Evolutionary conservation across 129 eudicot species (phyloP).

Genomic region (Heracleum sosnowskyi): DNA sequence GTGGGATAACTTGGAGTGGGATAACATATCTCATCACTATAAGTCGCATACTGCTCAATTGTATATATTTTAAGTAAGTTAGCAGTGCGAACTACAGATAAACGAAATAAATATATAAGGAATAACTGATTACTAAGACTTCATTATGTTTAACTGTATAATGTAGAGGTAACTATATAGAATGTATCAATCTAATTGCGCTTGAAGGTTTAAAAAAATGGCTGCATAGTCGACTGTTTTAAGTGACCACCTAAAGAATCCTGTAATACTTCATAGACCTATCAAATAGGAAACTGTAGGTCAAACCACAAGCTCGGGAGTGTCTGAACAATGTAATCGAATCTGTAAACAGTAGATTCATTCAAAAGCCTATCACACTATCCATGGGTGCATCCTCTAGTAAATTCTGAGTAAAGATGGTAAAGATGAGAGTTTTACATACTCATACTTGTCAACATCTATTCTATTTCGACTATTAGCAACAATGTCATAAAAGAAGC

Average conservation of each 20-base stretch:
- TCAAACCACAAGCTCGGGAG: slow-evolving; percentile 85
- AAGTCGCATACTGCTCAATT: slow-evolving; percentile 16
- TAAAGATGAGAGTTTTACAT: slow-evolving; percentile 14
- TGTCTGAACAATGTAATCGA: slow-evolving; percentile 88
- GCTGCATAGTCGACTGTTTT: too few relatives aligned
- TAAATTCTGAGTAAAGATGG: slow-evolving; percentile 8
- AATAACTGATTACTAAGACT: too few relatives aligned
- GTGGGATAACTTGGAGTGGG: slow-evolving; percentile 67
- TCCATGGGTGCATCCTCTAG: not conserved
- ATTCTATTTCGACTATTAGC: too few relatives aligned
- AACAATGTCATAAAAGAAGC: too few relatives aligned
- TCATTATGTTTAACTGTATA: too few relatives aligned
- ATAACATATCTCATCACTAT: too few relatives aligned
- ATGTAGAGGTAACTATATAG: too few relatives aligned
- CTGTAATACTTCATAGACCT: too few relatives aligned
- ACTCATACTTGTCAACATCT: slow-evolving; percentile 73
- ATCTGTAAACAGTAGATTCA: slow-evolving; percentile 36
- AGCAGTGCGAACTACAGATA: not conserved
- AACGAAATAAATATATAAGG: too few relatives aligned
- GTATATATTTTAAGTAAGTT: not conserved
- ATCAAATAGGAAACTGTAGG: slow-evolving; percentile 65
- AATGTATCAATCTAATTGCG: too few relatives aligned
- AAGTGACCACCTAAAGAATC: too few relatives aligned
- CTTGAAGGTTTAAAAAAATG: too few relatives aligned
- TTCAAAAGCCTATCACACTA: not conserved